Evolutionary conservation across 73 alveolate species (phyloP).

Genomic region (Urostyla sp.): DNA sequence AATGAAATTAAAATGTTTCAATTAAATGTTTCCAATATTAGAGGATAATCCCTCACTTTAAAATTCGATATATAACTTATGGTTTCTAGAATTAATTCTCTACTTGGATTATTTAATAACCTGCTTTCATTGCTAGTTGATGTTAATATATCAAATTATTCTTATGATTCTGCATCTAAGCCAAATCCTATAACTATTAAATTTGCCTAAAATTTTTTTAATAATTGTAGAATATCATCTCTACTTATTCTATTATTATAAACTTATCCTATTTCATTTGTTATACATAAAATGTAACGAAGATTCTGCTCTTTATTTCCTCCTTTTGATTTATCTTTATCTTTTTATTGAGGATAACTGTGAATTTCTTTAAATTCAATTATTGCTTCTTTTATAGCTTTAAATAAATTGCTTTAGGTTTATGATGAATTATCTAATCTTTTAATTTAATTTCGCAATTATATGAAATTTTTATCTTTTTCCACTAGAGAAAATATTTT

Average conservation of each 20-base stretch:
- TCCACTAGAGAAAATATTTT: conserved; percentile 25
- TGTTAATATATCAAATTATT: conserved; percentile 31
- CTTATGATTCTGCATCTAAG: neutral
- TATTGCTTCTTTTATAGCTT: conserved; percentile 25
- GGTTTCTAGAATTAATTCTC: no score
- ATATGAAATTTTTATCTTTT: conserved; percentile 20
- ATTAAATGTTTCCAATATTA: neutral
- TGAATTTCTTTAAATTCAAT: conserved; percentile 43
- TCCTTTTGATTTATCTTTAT: no score
- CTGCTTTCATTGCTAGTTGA: no score
- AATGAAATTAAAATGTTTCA: no score
- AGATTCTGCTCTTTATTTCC: neutral
- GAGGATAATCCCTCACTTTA: no score
- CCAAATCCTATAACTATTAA: conserved; percentile 27
- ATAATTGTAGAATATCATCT: conserved; percentile 1
- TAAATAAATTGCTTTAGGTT: conserved; percentile 5
- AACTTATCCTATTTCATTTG: conserved; percentile 1
- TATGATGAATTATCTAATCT: neutral
- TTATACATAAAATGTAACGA: conserved; percentile 36
- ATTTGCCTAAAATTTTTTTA: conserved; percentile 12
- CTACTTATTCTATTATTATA: neutral
- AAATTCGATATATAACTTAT: no score
- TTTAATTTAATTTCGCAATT: conserved; percentile 32
- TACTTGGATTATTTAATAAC: no score
- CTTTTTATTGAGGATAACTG: neutral